Conservation (phyloP, 257 asterid genomes). For the Leptodermis oblonga region DNA sequence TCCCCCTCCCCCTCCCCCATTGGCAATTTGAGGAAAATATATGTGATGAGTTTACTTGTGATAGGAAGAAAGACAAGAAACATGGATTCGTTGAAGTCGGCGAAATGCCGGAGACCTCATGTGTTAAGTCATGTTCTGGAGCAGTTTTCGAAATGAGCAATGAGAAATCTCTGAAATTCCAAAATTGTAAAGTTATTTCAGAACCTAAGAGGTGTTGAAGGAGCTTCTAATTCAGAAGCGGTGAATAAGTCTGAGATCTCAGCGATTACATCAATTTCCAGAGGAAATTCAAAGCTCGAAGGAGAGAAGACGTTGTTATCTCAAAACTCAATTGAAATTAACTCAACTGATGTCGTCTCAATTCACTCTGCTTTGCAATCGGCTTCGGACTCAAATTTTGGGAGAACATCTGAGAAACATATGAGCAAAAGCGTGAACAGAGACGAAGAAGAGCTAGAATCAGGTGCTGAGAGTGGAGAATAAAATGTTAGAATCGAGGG, state of each 20-base stretch:
- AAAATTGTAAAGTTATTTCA: conserved; percentile 22
- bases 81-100: conserved; percentile 19
- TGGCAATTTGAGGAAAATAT: conserved; percentile 11
- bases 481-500: conserved; percentile 26
- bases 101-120: conserved; percentile 71
- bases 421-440: conserved; percentile 24
- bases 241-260: conserved; percentile 18
- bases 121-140: conserved; percentile 75
- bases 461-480: conserved; percentile 12
- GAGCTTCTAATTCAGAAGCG: conserved; percentile 22
- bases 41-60: conserved; percentile 28
- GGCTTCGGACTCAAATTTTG: conserved; percentile 14
- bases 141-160: conserved; percentile 17
- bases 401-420: conserved; percentile 19
- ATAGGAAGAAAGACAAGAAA: conserved; percentile 22
- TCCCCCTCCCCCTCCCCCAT: too few relatives aligned
- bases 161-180: conserved; percentile 18
- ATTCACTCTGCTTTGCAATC: conserved; percentile 27
- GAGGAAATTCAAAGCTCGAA: conserved; percentile 17
- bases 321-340: conserved; percentile 16
- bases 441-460: conserved; percentile 29
- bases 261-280: conserved; percentile 8
- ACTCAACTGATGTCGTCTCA: conserved; percentile 27
- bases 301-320: conserved; percentile 17
- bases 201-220: conserved; percentile 13